Base-by-base conservation (phyloP, 2,329 filamentous ascomycete genomes). In the Leptosphaerulina australis region DNA sequence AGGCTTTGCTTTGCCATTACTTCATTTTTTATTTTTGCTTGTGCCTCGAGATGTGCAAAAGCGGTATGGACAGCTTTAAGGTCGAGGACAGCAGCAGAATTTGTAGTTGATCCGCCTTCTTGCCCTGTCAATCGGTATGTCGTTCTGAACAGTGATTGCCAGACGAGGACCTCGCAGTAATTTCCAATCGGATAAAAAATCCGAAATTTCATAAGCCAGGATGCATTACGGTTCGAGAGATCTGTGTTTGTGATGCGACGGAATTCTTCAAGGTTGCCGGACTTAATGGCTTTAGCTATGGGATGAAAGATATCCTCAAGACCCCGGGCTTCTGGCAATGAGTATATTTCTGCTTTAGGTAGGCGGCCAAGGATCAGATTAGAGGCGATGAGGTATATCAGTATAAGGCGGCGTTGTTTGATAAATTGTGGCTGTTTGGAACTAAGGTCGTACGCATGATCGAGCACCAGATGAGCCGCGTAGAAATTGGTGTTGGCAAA, bases 321-420 rank as follows among this genome's bases (percentile, higher is more conserved):
- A 1, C 81, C 81, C 46, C 77, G 73, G 10, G 90, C 86, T 74
- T 94, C 90, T 3, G 88, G 87, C 1, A 87, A 83, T 29, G 81
- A 76, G 34, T 95, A 82, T 1, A 96, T 81, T 2, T 71, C 53
- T 7, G 76, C 66, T 1, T 87, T 88, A 1, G 93, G 92, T 59
- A 97, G 90, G 22, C 90, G 86, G 17, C 91, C 93, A 36, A 96
- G 80, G 28, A 96, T 85, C 45, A 97, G 80, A 68, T 96, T 96
- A 60, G 85, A 83, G 1, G 91, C 83, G 50, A 96, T 86, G 29
- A 97, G 83, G 69, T 92, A 93, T 33, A 88, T 88, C 28, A 97
- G 84, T 53, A 97, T 92, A 44, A 87, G 79, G 15, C 85, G 83
- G 53, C 91, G 85, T 70, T 97, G 93, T 29, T 82, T 83, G 18